Evolutionary conservation across 179 eudicot genomes (phyloP).

Genomic region (Dionaea muscipula): DNA sequence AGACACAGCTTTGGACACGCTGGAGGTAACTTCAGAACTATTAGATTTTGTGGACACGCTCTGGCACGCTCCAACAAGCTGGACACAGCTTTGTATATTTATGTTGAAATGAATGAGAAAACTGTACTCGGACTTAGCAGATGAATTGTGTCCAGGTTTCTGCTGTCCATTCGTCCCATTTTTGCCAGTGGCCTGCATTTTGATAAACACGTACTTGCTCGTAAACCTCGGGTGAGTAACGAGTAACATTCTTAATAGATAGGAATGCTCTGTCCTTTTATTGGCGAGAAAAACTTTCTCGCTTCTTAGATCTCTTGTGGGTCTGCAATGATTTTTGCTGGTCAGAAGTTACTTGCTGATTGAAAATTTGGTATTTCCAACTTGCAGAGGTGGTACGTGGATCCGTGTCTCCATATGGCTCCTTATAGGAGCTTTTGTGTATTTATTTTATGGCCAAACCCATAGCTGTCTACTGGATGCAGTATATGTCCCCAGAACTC

Average conservation of each 20-base stretch:
- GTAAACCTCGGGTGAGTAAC: conserved; percentile 56
- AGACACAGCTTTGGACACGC: conserved; percentile 46
- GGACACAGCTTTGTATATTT: no score
- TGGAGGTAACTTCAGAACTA: conserved; percentile 45
- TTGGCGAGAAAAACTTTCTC: no score
- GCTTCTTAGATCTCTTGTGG: background rate
- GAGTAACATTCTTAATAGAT: background rate
- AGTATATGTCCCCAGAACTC: conserved; percentile 19
- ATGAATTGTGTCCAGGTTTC: conserved; percentile 36
- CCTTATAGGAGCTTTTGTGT: conserved; percentile 34
- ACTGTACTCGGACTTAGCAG: background rate
- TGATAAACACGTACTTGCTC: conserved; percentile 57
- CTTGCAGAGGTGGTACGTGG: conserved; percentile 47
- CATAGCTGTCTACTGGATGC: conserved; percentile 36
- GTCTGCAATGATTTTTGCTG: background rate
- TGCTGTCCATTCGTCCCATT: conserved; percentile 59
- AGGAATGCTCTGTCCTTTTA: background rate
- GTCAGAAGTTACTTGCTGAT: background rate
- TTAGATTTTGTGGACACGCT: no score
- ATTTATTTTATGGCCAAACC: conserved; percentile 44
- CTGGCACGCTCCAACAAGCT: no score
- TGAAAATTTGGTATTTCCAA: background rate
- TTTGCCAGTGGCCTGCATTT: conserved; percentile 48
- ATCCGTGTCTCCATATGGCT: conserved; percentile 63
- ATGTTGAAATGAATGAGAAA: background rate